Percentiles rank a stretch among this genome's conserved stretches.
Conservation (phyloP, 116 monocot species). For the Dioscorea cayenensis region DNA sequence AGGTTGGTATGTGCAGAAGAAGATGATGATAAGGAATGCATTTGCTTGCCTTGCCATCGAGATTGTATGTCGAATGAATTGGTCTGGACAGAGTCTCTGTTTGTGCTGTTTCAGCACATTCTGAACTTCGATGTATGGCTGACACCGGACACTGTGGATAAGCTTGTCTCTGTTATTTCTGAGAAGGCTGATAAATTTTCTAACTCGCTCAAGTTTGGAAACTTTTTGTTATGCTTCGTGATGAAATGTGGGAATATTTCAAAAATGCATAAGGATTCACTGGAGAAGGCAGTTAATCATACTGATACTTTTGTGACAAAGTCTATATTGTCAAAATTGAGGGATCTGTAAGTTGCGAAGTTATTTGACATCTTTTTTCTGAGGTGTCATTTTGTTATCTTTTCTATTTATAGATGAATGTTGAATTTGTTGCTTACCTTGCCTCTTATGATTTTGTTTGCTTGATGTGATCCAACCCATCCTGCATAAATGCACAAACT, state of each 20-base stretch:
- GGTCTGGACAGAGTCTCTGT: constrained; percentile 67
- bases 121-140: constrained; percentile 41
- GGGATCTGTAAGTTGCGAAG: constrained; percentile 12
- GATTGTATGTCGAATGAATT: constrained; percentile 36
- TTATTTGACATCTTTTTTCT: not conserved
- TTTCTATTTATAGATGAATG: not conserved
- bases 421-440: too few relatives aligned
- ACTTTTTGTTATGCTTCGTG: constrained; percentile 64
- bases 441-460: too few relatives aligned
- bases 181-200: constrained; percentile 27
- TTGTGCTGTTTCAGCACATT: constrained; percentile 62
- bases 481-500: too few relatives aligned
- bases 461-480: too few relatives aligned
- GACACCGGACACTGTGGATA: constrained; percentile 56
- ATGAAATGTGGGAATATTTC: constrained; percentile 34
- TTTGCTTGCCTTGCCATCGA: constrained; percentile 51
- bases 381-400: not conserved
- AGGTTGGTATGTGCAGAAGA: constrained; percentile 35
- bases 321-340: constrained; percentile 61
- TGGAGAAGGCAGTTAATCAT: constrained; percentile 49
- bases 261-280: constrained; percentile 22
- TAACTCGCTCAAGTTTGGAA: constrained; percentile 74
- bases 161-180: constrained; percentile 33
- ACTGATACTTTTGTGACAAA: constrained; percentile 74
- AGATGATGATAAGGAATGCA: constrained; percentile 8